Percentiles rank a stretch among this genome's conserved stretches.
phyloP scores from a whole-genome alignment of 306 rosid species.

The Fagus sylvatica region DNA sequence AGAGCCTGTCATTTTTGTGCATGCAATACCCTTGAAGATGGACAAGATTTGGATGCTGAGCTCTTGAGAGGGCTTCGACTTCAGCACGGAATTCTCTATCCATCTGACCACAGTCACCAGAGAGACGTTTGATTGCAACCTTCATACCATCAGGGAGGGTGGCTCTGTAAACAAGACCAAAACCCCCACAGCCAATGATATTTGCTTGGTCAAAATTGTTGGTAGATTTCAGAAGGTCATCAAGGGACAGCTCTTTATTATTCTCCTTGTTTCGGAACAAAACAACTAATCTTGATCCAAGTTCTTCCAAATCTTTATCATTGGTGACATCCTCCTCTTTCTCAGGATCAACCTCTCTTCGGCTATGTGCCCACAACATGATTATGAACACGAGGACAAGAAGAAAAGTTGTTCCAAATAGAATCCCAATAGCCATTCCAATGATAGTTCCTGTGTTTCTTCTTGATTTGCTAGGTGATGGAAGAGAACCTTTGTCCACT shows the following conservation, averaged over 20 bases:
- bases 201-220: slow-evolving; percentile 75
- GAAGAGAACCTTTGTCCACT: not conserved
- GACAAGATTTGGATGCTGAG: slow-evolving; percentile 83
- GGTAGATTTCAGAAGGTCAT: slow-evolving; percentile 54
- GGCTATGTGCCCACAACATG: slow-evolving; percentile 22
- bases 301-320: slow-evolving; percentile 28
- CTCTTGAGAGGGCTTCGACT: slow-evolving; percentile 83
- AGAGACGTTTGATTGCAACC: slow-evolving; percentile 76
- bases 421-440: slow-evolving; percentile 36
- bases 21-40: slow-evolving; percentile 74
- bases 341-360: slow-evolving; percentile 40
- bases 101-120: slow-evolving; percentile 86
- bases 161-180: slow-evolving; percentile 85
- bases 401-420: slow-evolving; percentile 21
- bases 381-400: slow-evolving; percentile 24
- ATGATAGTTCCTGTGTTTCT: slow-evolving; percentile 16
- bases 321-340: slow-evolving; percentile 20
- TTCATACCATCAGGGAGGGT: slow-evolving; percentile 63
- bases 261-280: slow-evolving; percentile 37
- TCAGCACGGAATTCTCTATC: slow-evolving; percentile 84
- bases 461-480: not conserved
- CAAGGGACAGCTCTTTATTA: slow-evolving; percentile 36
- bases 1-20: slow-evolving; percentile 61
- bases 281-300: slow-evolving; percentile 35
- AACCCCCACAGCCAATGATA: slow-evolving; percentile 84